Conservation (phyloP, 176 grass and related monocot genomes). For the Bothriochloa decipiens region DNA sequence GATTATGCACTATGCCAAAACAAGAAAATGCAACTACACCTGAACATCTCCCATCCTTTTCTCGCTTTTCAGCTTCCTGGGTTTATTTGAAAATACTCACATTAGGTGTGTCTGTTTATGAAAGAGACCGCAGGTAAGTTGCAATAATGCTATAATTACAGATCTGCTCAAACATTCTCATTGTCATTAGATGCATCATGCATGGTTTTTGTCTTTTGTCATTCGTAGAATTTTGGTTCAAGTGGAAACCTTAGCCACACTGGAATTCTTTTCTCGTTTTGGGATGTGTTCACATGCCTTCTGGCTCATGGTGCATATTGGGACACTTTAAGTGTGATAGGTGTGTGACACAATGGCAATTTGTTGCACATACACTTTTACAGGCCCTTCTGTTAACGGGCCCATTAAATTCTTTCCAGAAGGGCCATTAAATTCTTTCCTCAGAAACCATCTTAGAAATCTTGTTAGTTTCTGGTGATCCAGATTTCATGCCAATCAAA, state of each 20-base stretch:
- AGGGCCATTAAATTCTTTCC: constrained; percentile 2
- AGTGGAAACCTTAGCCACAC: constrained; percentile 26
- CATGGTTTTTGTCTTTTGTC: neutral
- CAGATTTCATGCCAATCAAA: constrained; percentile 15
- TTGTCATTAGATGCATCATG: constrained; percentile 19
- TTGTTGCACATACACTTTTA: constrained; percentile 11
- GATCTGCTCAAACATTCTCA: neutral
- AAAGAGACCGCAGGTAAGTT: constrained; percentile 71
- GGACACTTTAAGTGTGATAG: neutral
- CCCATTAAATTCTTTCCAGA: neutral
- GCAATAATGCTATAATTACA: neutral
- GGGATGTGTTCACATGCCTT: constrained; percentile 3
- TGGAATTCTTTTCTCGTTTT: neutral
- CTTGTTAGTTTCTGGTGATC: constrained; percentile 25
- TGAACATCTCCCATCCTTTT: constrained; percentile 60
- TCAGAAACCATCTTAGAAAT: neutral
- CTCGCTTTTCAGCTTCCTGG: constrained; percentile 75
- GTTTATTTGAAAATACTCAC: constrained; percentile 87
- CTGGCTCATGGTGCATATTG: neutral
- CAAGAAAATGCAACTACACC: constrained; percentile 45
- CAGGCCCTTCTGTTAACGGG: neutral
- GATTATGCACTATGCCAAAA: constrained; percentile 41
- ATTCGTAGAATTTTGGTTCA: constrained; percentile 23
- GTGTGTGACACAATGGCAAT: neutral
- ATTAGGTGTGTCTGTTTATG: constrained; percentile 81